Evolutionary conservation across 192 early-diverging fungal genomes (phyloP), one percentile per base, ranked within the genome.

Genomic region (Coemansia erecta): DNA sequence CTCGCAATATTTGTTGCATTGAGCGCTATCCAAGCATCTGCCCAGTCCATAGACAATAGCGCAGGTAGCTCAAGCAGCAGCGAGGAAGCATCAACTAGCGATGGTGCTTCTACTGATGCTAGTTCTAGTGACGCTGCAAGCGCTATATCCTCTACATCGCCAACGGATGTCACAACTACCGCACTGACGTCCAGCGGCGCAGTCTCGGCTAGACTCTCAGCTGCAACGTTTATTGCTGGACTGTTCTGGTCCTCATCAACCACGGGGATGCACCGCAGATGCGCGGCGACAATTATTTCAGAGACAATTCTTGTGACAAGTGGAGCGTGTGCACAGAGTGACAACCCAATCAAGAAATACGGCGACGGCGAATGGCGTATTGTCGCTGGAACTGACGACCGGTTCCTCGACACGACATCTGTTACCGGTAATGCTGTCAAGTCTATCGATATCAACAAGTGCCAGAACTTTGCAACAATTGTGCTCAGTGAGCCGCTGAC

Each of bases 231-330:
- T 35, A 66, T 77, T 49, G 68, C 68, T 0, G 73, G 73, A 0
- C 57, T 77, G 23, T 77, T 77, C 60, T 77, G 73, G 73, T 60
- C 60, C 5, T 64, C 73, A 7, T 33, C 63, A 4, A 43, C 55
- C 1, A 61, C 46, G 8, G 68, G 67, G 2, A 37, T 68, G 15
- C 62, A 70, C 42, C 63, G 73, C 8, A 63, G 68, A 28, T 77
- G 73, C 13, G 59, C 73, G 3, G 73, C 73, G 14, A 70, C 73
- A 3, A 60, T 77, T 21, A 63, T 77, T 10, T 50, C 73, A 2
- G 55, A 65, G 50, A 70, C 56, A 48, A 50, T 68, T n/a, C 60
- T 77, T 24, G 53, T 77, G 23, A 77, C 73, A 21, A 77, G 73
- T 28, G 73, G 63, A 40, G 37, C 61, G 0, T 77, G 73, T 21